phyloP scores from a whole-genome alignment of 1,284 basidiomycete species.

The Ceratobasidium sp. region DNA sequence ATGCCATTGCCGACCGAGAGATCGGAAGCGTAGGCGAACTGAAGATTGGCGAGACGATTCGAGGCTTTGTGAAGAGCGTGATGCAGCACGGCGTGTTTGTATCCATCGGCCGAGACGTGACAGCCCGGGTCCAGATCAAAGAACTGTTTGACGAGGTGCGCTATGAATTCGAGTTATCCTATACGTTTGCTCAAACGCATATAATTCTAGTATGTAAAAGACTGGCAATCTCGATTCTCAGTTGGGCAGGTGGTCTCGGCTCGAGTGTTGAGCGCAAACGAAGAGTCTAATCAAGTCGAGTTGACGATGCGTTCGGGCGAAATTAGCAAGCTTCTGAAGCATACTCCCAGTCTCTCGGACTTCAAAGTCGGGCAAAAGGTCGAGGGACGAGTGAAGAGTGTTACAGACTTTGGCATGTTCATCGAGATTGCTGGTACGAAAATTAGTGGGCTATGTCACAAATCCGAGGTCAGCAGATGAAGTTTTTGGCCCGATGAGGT shows the following conservation, averaged over 20 bases:
- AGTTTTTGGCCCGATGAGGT: slow-evolving; percentile 16
- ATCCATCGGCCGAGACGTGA: slow-evolving; percentile 78
- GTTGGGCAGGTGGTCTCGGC: slow-evolving; percentile 87
- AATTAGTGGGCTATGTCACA: slow-evolving; percentile 92
- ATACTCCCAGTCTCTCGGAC: slow-evolving; percentile 61
- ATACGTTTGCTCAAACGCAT: slow-evolving; percentile 18
- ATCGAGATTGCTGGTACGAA: slow-evolving; percentile 85
- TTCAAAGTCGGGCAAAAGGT: slow-evolving; percentile 78
- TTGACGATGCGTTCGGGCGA: slow-evolving; percentile 79
- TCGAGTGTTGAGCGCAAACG: slow-evolving; percentile 79
- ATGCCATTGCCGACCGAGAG: slow-evolving; percentile 71
- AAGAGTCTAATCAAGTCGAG: slow-evolving; percentile 78
- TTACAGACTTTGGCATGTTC: slow-evolving; percentile 92
- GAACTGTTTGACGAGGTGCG: slow-evolving; percentile 89
- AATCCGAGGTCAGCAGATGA: slow-evolving; percentile 71
- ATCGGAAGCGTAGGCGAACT: slow-evolving; percentile 71
- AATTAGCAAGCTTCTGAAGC: slow-evolving; percentile 55
- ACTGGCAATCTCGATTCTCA: slow-evolving; percentile 88
- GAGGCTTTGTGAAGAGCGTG: slow-evolving; percentile 91
- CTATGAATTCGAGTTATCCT: not conserved
- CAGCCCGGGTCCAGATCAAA: slow-evolving; percentile 92
- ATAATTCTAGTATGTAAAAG: slow-evolving; percentile 80
- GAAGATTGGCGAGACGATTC: slow-evolving; percentile 73
- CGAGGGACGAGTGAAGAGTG: slow-evolving; percentile 73
- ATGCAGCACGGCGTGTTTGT: slow-evolving; percentile 92